Evolutionary conservation across 768 basidiomycete genomes (phyloP).

Genomic region (Hericium alpestre): DNA sequence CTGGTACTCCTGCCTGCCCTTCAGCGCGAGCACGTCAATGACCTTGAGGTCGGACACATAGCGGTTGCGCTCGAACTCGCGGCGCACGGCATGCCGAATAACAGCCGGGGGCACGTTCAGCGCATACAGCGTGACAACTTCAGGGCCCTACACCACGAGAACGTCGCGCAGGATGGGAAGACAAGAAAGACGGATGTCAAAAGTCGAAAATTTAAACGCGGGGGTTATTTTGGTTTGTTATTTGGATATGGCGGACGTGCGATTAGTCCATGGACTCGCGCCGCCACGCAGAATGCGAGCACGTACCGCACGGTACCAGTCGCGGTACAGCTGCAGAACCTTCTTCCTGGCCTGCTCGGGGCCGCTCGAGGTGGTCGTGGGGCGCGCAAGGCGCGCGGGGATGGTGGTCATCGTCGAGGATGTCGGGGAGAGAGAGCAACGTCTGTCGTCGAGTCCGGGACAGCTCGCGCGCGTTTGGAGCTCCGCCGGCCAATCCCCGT

Average conservation of each 20-base stretch:
- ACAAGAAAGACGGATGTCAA: not conserved
- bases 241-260: not conserved
- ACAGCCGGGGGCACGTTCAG: slow-evolving; percentile 69
- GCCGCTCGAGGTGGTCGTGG: slow-evolving; percentile 49
- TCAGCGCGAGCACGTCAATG: slow-evolving; percentile 79
- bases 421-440: not conserved
- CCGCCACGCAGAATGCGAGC: slow-evolving; percentile 1
- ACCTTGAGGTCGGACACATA: slow-evolving; percentile 71
- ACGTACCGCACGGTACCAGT: slow-evolving; percentile 88
- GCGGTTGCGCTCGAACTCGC: slow-evolving; percentile 79
- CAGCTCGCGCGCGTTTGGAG: not conserved
- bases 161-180: not conserved
- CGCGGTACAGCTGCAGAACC: slow-evolving; percentile 73
- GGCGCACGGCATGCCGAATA: slow-evolving; percentile 73
- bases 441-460: not conserved
- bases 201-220: slow-evolving; percentile 1
- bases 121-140: slow-evolving; percentile 74
- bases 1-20: slow-evolving; percentile 81
- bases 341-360: slow-evolving; percentile 55
- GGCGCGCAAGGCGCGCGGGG: slow-evolving; percentile 75
- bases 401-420: slow-evolving; percentile 60
- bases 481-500: not conserved
- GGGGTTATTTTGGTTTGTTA: not conserved
- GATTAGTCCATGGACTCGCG: slow-evolving; percentile 2
- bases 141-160: slow-evolving; percentile 59